A percentile compares a stretch with the other conserved stretches of the same genome.
These are phyloP conservation scores for Berberis thunbergii DNA, from an alignment of 164 flowering plant genomes.

Conservation along the genomic window DNA sequence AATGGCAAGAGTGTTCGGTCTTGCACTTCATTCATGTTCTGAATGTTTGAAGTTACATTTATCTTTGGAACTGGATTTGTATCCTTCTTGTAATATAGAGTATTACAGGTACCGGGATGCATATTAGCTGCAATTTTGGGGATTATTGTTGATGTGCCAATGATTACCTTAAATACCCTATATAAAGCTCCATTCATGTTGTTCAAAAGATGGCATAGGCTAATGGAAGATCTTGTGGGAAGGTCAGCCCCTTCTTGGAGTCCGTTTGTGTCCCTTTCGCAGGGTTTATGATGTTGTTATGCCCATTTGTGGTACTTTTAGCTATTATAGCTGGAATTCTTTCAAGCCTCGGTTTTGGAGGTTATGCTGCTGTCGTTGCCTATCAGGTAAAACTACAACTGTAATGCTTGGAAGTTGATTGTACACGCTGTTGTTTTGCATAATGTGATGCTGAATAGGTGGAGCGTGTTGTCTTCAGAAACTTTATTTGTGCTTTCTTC, in stretches of 20 bases:
- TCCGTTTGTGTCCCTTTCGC: slow-evolving; percentile 36
- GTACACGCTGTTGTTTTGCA: no score
- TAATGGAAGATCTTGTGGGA: slow-evolving; percentile 31
- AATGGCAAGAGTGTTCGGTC: no score
- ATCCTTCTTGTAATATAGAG: slow-evolving; percentile 13
- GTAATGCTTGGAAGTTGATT: no score
- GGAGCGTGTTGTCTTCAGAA: no score
- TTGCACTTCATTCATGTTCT: no score
- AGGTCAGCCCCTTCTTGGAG: slow-evolving; percentile 33
- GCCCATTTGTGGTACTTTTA: slow-evolving; percentile 27
- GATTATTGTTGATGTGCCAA: slow-evolving; percentile 24
- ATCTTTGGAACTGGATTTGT: neutral
- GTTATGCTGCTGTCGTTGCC: slow-evolving; percentile 28
- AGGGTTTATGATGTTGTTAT: slow-evolving; percentile 28
- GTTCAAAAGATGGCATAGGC: slow-evolving; percentile 30
- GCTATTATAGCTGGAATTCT: slow-evolving; percentile 19
- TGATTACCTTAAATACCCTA: slow-evolving; percentile 19
- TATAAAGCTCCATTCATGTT: slow-evolving; percentile 31
- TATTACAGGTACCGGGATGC: slow-evolving; percentile 31
- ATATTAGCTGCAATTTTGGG: slow-evolving; percentile 24
- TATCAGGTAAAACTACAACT: slow-evolving; percentile 23
- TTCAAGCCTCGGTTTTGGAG: slow-evolving; percentile 26
- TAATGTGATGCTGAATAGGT: no score
- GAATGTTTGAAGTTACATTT: neutral
- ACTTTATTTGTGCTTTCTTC: no score